phyloP scores from a whole-genome alignment of 2,329 filamentous ascomycete genomes.

The Helotiales sp. region DNA sequence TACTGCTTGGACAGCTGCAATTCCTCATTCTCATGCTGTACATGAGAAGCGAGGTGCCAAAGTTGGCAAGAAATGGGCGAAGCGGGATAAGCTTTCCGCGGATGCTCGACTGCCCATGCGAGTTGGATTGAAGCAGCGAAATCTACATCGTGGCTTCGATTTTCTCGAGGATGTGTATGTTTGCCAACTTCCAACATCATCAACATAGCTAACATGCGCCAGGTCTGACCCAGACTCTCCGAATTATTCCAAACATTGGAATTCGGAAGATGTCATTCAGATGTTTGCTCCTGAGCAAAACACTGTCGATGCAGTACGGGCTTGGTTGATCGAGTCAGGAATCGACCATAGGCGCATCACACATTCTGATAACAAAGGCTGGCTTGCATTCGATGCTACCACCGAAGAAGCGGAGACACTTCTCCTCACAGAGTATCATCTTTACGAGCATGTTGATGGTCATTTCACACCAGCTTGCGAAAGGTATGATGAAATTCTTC shows the following conservation, averaged over 20 bases:
- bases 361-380: conserved; percentile 36
- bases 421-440: conserved; percentile 37
- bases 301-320: conserved; percentile 31
- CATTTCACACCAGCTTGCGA: conserved; percentile 37
- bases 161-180: conserved; percentile 40
- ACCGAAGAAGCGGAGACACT: conserved; percentile 36
- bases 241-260: conserved; percentile 23
- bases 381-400: conserved; percentile 39
- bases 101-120: conserved; percentile 40
- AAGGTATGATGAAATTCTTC: conserved; percentile 21
- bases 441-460: conserved; percentile 34
- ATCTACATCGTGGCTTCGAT: conserved; percentile 44
- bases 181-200: not conserved
- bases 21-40: conserved; percentile 15
- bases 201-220: not conserved
- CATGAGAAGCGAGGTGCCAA: conserved; percentile 22
- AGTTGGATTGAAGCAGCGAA: conserved; percentile 45
- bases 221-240: conserved; percentile 28
- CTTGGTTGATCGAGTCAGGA: conserved; percentile 37
- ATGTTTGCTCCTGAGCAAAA: conserved; percentile 35
- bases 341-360: conserved; percentile 34
- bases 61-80: conserved; percentile 21
- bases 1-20: not conserved
- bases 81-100: conserved; percentile 18
- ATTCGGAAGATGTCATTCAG: conserved; percentile 23